Base-by-base conservation (phyloP, 2,329 filamentous ascomycete genomes). In the Phialophora tarda region DNA sequence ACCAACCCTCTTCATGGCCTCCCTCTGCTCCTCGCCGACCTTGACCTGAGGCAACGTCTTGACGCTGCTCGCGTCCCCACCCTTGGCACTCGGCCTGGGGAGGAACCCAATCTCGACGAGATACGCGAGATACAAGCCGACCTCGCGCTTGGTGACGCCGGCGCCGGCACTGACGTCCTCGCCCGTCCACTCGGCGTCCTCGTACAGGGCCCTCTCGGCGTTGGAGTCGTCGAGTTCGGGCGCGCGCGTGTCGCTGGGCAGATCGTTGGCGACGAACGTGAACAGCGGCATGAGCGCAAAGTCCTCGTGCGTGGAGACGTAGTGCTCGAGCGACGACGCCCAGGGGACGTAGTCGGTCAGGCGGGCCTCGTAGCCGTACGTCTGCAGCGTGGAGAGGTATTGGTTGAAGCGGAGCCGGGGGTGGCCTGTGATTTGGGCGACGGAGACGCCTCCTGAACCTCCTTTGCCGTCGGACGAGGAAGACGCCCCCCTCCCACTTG, bases 381-480 rank as follows among this genome's bases (percentile, higher is more conserved):
- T 83, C 74, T 89, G 84, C 7, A 96, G 82, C 0, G 85, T 82
- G 23, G 85, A 84, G n/a, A 95, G 83, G 78, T 88, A 96, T 75
- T 92, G 84, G 78, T 90, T 92, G 83, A 93, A 89, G 2, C 87
- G 87, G 48, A 95, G 84, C 17, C 92, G 84, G 1, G 92, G 92
- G 76, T 93, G 91, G 2, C 86, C 86, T 1, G 92, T 96, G 56
- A 95, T 88, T 72, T 96, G 92, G 1, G 88, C 85, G 4, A 96
- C 91, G 66, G 85, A 82, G 2, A 87, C 78, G 2, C 81, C 81
- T 10, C 30, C 51, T 3, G 81, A 81, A 1, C 30, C 51, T 4
- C 8, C 24, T 12, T 4, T 11, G 1, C 7, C 26, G 51, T 26
- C 28, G 28, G 51, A 17, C 11, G 48, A 26, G 11, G 48, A 26